Percentiles rank a stretch among this genome's conserved stretches.
phyloP scores from a whole-genome alignment of 306 rosid species.

The Dicorynia guianensis region DNA sequence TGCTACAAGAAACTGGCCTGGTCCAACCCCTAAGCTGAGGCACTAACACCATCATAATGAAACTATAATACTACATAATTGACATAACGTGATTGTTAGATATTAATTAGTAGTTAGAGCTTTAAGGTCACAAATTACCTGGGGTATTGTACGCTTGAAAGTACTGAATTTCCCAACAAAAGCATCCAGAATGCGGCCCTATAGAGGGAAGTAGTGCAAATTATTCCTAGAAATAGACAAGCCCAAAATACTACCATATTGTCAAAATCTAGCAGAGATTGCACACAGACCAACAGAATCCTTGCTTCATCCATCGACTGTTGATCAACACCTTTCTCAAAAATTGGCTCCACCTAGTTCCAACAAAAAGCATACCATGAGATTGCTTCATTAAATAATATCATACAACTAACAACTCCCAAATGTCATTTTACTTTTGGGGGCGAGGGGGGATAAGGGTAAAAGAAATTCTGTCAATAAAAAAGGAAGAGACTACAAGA shows the following conservation, averaged over 20 bases:
- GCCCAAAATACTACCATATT: conserved; percentile 11
- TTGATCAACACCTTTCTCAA: conserved; percentile 96
- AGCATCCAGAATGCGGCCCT: conserved; percentile 98
- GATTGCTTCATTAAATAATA: conserved; percentile 34
- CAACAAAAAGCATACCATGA: conserved; percentile 41
- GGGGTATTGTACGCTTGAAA: conserved; percentile 94
- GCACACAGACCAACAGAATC: conserved; percentile 77
- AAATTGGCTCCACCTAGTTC: conserved; percentile 95
- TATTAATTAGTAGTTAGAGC: not conserved
- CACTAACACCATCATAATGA: conserved; percentile 9
- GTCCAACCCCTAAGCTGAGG: conserved; percentile 16
- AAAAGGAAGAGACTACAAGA: conserved; percentile 22
- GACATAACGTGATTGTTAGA: conserved; percentile 7
- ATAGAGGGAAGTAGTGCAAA: conserved; percentile 37
- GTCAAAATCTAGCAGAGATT: conserved; percentile 39
- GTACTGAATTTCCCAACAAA: conserved; percentile 98
- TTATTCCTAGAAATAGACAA: conserved; percentile 41
- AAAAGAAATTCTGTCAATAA: not conserved
- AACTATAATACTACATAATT: conserved; percentile 5
- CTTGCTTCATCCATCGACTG: conserved; percentile 97
- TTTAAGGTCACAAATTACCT: conserved; percentile 57
- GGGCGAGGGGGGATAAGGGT: not conserved
- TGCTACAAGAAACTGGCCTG: not conserved
- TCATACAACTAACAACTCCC: conserved; percentile 31
- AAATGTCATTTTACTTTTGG: conserved; percentile 3